Percentiles rank a stretch among this genome's conserved stretches.
Conservation (phyloP, 495 filamentous ascomycete species). For the Penicillium goetzii region DNA sequence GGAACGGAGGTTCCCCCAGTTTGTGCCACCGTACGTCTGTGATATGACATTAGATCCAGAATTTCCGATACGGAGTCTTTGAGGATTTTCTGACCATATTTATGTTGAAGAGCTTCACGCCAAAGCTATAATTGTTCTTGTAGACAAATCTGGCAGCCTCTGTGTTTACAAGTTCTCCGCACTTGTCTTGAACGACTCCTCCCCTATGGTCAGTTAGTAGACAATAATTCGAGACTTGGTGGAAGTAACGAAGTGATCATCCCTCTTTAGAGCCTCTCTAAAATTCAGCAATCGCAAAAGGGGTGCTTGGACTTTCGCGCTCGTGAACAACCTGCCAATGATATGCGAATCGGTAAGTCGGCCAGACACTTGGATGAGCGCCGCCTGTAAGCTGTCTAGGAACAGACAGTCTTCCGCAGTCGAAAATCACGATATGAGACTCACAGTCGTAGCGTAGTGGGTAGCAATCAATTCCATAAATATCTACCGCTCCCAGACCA, state of each 20-base stretch:
- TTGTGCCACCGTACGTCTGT: constrained; percentile 66
- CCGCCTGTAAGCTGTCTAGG: constrained; percentile 21
- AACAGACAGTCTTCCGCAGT: neutral
- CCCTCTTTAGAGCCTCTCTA: constrained; percentile 18
- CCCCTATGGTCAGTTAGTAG: constrained; percentile 50
- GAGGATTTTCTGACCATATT: constrained; percentile 59
- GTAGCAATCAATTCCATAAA: constrained; percentile 72
- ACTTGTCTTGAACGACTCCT: constrained; percentile 62
- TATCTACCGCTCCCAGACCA: constrained; percentile 63
- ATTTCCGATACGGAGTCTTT: neutral
- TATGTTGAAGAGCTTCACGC: constrained; percentile 59
- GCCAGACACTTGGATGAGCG: constrained; percentile 50
- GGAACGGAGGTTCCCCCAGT: constrained; percentile 80
- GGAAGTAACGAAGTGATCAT: constrained; percentile 9
- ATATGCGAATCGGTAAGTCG: constrained; percentile 44
- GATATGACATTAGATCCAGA: constrained; percentile 2
- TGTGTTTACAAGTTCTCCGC: constrained; percentile 58
- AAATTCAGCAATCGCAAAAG: constrained; percentile 63
- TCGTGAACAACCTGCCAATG: constrained; percentile 48
- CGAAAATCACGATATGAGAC: neutral
- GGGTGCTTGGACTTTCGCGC: constrained; percentile 59
- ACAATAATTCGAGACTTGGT: constrained; percentile 42
- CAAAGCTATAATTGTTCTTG: constrained; percentile 71
- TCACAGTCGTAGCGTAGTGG: constrained; percentile 61
- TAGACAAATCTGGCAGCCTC: constrained; percentile 74